A percentile compares a stretch with the other conserved stretches of the same genome.
phyloP scores from a whole-genome alignment of 495 filamentous ascomycete genomes.

The Penicillium alfredii region DNA sequence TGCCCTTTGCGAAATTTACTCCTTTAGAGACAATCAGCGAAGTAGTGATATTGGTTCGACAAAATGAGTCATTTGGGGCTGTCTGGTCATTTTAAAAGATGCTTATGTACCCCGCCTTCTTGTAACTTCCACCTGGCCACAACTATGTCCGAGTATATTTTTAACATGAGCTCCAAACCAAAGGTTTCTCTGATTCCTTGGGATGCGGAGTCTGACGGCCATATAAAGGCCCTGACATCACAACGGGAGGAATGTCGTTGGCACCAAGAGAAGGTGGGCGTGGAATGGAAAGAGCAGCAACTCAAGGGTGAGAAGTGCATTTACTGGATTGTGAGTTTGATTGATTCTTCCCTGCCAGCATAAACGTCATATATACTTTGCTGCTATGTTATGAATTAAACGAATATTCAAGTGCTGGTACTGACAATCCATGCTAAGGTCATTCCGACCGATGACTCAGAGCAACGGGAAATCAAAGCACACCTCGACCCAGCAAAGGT shows the following conservation, averaged over 20 bases:
- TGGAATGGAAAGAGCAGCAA: slow-evolving; percentile 15
- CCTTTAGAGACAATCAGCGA: no score
- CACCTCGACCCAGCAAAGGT: neutral
- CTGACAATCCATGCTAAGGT: slow-evolving; percentile 2
- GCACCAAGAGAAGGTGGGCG: slow-evolving; percentile 18
- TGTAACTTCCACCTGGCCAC: no score
- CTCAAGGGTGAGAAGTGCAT: slow-evolving; percentile 19
- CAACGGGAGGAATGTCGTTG: slow-evolving; percentile 22
- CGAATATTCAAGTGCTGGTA: no score
- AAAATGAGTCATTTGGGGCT: no score
- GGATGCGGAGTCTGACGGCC: slow-evolving; percentile 14
- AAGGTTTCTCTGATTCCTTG: slow-evolving; percentile 18
- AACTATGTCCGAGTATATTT: no score
- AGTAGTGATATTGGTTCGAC: no score
- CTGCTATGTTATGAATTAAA: neutral
- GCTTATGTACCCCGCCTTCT: no score
- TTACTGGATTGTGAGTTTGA: slow-evolving; percentile 25
- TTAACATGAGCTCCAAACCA: slow-evolving; percentile 16
- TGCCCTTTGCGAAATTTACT: no score
- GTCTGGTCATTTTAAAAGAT: no score
- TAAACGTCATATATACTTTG: neutral
- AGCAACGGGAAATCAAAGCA: neutral
- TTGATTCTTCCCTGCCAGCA: neutral
- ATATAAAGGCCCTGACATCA: slow-evolving; percentile 9
- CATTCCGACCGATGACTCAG: slow-evolving; percentile 8